Evolutionary conservation across 1,139 yeast species (phyloP), one percentile per base, ranked within the genome.

Genomic region (Suhomyces guaymorum): DNA sequence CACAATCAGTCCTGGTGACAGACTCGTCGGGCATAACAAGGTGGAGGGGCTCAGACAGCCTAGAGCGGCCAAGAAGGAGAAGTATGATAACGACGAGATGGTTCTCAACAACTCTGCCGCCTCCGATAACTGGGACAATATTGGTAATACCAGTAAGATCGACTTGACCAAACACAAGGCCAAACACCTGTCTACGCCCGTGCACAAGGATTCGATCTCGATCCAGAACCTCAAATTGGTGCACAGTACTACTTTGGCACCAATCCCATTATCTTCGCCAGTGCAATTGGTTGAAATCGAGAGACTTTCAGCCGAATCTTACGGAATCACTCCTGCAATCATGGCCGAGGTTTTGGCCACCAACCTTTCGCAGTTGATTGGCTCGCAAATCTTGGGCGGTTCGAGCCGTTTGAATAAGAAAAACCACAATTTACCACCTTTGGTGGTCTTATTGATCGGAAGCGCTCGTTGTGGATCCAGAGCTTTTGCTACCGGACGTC

Each of bases 241-340:
- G 2, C 51, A 55, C 29, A 30, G 55, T n/a, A 49, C 46, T 18
- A 58, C 57, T 27, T 53, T 54, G 17, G 40, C 43, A 3, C 26
- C 56, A 3, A 61, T 80, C 4, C 85, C 92, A 2, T 66, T 81
- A 37, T 83, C 90, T 11, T 78, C 92, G 1, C 92, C 96, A 1
- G 78, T 87, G 6, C 96, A 89, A 57, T 61, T 88, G 42, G 66
- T 83, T n/a, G 95, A 87, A 46, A 76, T 88, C 38, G 94, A 87
- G 55, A 70, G 85, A 30, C 56, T 80, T 13, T 60, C 84, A 12
- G 57, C 63, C 4, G 82, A 79, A 17, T 57, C 67, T 7, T 82
- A 70, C 57, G 80, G 78, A 1, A 57, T 81, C 13, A 49, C 76
- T 1, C 66, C 74, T 10, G 56, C 57, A 8, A 58, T 76, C 8